phyloP scores from a whole-genome alignment of 345 rosid species.

The Murraya paniculata region DNA sequence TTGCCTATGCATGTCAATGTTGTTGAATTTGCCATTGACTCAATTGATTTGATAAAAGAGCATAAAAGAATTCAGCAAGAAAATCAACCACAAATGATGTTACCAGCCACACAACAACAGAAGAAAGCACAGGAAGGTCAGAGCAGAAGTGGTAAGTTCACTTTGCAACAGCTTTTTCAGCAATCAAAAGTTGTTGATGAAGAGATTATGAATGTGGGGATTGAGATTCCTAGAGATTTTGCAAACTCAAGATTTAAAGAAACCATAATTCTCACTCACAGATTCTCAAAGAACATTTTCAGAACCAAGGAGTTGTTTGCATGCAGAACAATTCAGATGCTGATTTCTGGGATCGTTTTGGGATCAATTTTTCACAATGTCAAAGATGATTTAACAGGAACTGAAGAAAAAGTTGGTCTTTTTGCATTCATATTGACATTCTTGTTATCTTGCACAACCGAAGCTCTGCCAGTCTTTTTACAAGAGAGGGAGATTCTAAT shows the following conservation, averaged over 20 bases:
- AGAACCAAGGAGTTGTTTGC: constrained; percentile 85
- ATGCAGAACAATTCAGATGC: constrained; percentile 78
- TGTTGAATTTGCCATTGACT: constrained; percentile 83
- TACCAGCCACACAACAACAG: constrained; percentile 28
- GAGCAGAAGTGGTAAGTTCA: constrained; percentile 51
- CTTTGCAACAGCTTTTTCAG: constrained; percentile 83
- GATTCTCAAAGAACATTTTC: constrained; percentile 89
- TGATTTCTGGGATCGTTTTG: constrained; percentile 74
- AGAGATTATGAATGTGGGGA: constrained; percentile 35
- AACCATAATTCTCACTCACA: constrained; percentile 66
- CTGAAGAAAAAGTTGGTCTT: constrained; percentile 82
- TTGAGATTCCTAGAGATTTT: constrained; percentile 42
- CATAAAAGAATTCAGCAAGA: constrained; percentile 22
- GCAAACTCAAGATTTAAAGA: constrained; percentile 71
- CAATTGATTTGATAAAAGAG: constrained; percentile 55
- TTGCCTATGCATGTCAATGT: constrained; percentile 68
- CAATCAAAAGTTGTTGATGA: constrained; percentile 72
- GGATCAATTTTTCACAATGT: constrained; percentile 80
- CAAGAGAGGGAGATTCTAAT: constrained; percentile 92
- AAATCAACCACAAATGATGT: constrained; percentile 20
- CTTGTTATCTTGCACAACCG: constrained; percentile 77
- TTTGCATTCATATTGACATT: constrained; percentile 89
- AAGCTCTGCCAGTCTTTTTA: constrained; percentile 84
- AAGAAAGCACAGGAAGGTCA: constrained; percentile 35
- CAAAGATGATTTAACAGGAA: constrained; percentile 57